Evolutionary conservation across 768 basidiomycete genomes (phyloP).

Genomic region (Royoungia palumana): DNA sequence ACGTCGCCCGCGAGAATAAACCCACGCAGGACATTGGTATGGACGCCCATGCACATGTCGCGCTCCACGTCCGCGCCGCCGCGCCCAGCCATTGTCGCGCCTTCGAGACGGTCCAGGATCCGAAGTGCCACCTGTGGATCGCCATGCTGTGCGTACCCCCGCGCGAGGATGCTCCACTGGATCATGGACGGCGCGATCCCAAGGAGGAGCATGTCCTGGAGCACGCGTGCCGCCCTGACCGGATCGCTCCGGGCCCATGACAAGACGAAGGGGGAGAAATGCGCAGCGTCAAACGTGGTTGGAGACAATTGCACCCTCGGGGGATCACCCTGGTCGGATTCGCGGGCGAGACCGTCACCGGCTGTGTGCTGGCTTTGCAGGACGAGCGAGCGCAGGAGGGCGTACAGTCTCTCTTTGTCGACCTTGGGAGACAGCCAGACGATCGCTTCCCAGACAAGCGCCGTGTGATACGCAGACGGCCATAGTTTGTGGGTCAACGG

Average conservation of each 20-base stretch:
- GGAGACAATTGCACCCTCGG: conserved; percentile 21
- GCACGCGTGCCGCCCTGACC: conserved; percentile 34
- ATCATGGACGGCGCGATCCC: conserved; percentile 44
- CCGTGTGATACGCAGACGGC: conserved; percentile 33
- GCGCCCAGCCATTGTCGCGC: no score
- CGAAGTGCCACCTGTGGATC: conserved; percentile 34
- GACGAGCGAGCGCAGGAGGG: conserved; percentile 34
- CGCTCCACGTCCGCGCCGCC: not conserved
- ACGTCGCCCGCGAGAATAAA: conserved; percentile 32
- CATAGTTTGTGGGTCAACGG: conserved; percentile 24
- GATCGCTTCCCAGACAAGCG: conserved; percentile 35
- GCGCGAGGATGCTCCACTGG: conserved; percentile 51
- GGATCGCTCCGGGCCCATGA: conserved; percentile 33
- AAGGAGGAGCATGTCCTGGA: conserved; percentile 51
- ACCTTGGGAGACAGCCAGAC: conserved; percentile 17
- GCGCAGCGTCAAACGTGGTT: conserved; percentile 32
- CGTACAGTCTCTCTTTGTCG: conserved; percentile 41
- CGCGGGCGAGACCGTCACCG: not conserved
- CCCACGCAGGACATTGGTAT: conserved; percentile 38
- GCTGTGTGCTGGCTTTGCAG: conserved; percentile 3
- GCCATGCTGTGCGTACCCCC: conserved; percentile 41
- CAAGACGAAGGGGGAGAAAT: conserved; percentile 55
- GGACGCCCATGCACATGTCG: conserved; percentile 29
- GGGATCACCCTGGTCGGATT: not conserved
- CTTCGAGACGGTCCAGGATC: conserved; percentile 44